These are phyloP conservation scores for Fusarium napiforme DNA, from an alignment of 2,329 filamentous ascomycete genomes.

Conservation along the genomic window DNA sequence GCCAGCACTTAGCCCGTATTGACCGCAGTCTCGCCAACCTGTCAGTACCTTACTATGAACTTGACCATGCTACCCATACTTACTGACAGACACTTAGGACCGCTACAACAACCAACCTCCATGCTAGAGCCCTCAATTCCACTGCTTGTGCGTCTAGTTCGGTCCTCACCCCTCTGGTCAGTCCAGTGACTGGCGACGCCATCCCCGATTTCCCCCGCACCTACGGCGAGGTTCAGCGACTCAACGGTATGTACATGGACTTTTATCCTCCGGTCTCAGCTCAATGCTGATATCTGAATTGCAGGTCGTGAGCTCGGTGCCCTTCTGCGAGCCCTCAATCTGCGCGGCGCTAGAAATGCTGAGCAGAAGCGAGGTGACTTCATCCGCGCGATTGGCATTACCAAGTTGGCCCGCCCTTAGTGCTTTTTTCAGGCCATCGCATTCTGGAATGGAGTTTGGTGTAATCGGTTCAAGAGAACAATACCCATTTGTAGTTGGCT, in stretches of 20 bases:
- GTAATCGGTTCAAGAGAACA: not conserved
- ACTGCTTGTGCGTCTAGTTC: not conserved
- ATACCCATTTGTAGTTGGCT: not conserved
- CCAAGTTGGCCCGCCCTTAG: not conserved
- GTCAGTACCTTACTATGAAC: not conserved
- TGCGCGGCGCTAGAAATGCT: not conserved
- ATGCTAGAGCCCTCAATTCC: not conserved
- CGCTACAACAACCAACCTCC: not conserved
- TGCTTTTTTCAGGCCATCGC: not conserved
- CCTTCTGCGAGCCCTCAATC: not conserved
- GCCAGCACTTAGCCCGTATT: not conserved
- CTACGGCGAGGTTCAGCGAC: not conserved
- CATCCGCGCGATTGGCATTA: not conserved
- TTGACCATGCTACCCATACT: not conserved
- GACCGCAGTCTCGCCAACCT: not conserved
- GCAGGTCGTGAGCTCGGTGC: not conserved
- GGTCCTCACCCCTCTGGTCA: not conserved
- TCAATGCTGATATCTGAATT: no score
- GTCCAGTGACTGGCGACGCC: not conserved
- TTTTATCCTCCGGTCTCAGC: no score
- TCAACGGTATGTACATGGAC: not conserved
- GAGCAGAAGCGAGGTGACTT: not conserved
- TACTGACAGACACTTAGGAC: not conserved
- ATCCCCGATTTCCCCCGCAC: not conserved
- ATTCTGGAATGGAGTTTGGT: not conserved